phyloP scores from a whole-genome alignment of 495 filamentous ascomycete genomes.

The Bombardia bombarda region DNA sequence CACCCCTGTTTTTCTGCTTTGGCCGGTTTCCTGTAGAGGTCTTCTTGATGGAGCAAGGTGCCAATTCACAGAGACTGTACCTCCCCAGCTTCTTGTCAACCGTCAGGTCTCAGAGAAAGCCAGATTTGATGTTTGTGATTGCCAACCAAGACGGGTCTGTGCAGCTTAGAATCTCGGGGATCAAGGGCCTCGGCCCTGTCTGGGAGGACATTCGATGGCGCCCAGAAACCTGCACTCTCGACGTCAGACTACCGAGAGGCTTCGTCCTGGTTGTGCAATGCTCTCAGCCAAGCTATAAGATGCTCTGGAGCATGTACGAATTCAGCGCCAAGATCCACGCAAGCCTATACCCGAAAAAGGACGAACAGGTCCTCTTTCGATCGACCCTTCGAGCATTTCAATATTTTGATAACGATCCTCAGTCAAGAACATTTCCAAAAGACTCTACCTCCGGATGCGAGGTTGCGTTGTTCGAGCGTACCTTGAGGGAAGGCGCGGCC shows the following conservation, averaged over 20 bases:
- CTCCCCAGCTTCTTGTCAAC: slow-evolving; percentile 69
- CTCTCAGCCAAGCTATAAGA: slow-evolving; percentile 63
- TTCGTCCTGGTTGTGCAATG: slow-evolving; percentile 62
- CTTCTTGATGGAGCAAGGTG: slow-evolving; percentile 58
- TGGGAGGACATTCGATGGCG: slow-evolving; percentile 81
- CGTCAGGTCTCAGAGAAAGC: slow-evolving; percentile 57
- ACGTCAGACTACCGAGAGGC: slow-evolving; percentile 58
- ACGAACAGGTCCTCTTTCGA: slow-evolving; percentile 60
- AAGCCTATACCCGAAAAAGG: slow-evolving; percentile 53
- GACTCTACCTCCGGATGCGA: slow-evolving; percentile 63
- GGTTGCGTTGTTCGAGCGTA: slow-evolving; percentile 63
- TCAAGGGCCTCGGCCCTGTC: slow-evolving; percentile 56
- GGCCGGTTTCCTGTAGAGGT: slow-evolving; percentile 64
- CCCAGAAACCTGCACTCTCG: slow-evolving; percentile 48
- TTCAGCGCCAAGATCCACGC: slow-evolving; percentile 66
- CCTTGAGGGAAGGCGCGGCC: slow-evolving; percentile 52
- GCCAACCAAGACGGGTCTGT: slow-evolving; percentile 69
- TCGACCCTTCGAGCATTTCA: slow-evolving; percentile 60
- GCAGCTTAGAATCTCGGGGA: slow-evolving; percentile 63
- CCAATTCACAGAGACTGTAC: slow-evolving; percentile 52
- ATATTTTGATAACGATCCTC: slow-evolving; percentile 60
- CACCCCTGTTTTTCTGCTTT: slow-evolving; percentile 60
- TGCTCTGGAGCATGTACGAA: slow-evolving; percentile 71
- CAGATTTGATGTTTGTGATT: slow-evolving; percentile 58
- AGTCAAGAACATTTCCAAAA: slow-evolving; percentile 59